Conservation (phyloP, 805 yeast genomes). For the Zygosaccharomyces siamensis region DNA sequence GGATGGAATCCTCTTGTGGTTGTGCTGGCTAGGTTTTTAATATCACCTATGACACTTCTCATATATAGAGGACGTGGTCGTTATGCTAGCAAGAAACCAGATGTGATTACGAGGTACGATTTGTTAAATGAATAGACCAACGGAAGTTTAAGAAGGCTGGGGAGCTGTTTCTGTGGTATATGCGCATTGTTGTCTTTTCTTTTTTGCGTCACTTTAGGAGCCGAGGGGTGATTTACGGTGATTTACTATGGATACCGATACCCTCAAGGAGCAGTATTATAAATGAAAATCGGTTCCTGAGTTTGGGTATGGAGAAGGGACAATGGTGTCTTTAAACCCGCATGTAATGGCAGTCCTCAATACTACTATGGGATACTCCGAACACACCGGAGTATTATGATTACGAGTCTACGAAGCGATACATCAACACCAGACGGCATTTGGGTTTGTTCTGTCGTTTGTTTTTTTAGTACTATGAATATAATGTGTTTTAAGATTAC, state of each 20-base stretch:
- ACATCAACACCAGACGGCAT: background rate
- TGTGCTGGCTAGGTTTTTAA: slow-evolving; percentile 3
- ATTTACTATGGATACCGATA: background rate
- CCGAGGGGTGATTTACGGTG: background rate
- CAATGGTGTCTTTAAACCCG: too few relatives aligned
- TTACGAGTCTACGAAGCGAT: too few relatives aligned
- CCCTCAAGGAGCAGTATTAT: background rate
- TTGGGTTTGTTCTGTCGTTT: background rate
- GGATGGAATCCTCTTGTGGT: background rate
- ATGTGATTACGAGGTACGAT: slow-evolving; percentile 23
- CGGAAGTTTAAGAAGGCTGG: background rate
- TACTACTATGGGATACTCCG: too few relatives aligned
- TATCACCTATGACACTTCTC: slow-evolving; percentile 8
- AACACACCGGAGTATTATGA: too few relatives aligned
- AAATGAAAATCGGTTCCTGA: background rate
- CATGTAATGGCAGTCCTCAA: too few relatives aligned
- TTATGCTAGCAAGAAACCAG: slow-evolving; percentile 17
- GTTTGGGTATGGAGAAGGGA: too few relatives aligned
- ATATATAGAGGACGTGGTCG: slow-evolving; percentile 16
- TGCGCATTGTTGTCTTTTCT: background rate
- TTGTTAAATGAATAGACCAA: slow-evolving; percentile 13
- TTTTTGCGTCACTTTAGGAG: background rate
- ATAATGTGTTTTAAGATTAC: background rate
- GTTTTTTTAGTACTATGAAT: background rate
- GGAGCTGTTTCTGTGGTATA: background rate